phyloP scores from a whole-genome alignment of 2,329 filamentous ascomycete genomes.

The Reticulascus tulasneorum region DNA sequence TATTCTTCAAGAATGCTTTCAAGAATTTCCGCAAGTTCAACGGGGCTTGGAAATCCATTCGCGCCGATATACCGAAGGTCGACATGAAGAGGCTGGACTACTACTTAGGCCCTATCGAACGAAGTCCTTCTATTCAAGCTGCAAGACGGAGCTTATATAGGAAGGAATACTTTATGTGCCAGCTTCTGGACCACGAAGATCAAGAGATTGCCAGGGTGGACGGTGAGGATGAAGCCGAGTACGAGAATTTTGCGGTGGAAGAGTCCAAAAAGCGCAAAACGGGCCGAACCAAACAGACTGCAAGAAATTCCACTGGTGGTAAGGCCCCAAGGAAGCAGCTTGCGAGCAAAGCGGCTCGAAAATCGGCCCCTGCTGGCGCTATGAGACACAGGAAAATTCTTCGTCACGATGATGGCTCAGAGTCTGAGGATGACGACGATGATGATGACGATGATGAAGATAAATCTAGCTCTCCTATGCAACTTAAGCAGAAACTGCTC shows the following conservation, averaged over 20 bases:
- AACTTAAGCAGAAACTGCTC: conserved; percentile 42
- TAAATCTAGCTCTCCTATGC: conserved; percentile 54
- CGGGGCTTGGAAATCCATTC: conserved; percentile 31
- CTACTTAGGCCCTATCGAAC: conserved; percentile 27
- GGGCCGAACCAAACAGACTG: not conserved
- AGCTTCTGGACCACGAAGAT: conserved; percentile 29
- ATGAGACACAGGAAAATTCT: not conserved
- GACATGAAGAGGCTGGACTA: conserved; percentile 27
- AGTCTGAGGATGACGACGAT: conserved; percentile 26
- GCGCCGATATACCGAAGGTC: conserved; percentile 22
- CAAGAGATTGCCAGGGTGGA: conserved; percentile 22
- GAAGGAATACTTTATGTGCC: conserved; percentile 41
- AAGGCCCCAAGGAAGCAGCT: conserved; percentile 91
- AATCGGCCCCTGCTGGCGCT: conserved; percentile 68
- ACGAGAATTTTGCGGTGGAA: conserved; percentile 5
- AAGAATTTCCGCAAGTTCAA: conserved; percentile 25
- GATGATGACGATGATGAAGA: conserved; percentile 40
- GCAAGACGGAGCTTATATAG: conserved; percentile 27
- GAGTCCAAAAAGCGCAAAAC: not conserved
- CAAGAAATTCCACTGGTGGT: conserved; percentile 68
- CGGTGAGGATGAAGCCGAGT: conserved; percentile 36
- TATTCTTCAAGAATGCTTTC: conserved; percentile 36
- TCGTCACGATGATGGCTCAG: not conserved
- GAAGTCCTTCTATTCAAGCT: conserved; percentile 24
- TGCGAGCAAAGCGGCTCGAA: conserved; percentile 97